These are phyloP conservation scores for Annona cherimola DNA, from an alignment of 164 flowering plant species.

Conservation along the genomic window DNA sequence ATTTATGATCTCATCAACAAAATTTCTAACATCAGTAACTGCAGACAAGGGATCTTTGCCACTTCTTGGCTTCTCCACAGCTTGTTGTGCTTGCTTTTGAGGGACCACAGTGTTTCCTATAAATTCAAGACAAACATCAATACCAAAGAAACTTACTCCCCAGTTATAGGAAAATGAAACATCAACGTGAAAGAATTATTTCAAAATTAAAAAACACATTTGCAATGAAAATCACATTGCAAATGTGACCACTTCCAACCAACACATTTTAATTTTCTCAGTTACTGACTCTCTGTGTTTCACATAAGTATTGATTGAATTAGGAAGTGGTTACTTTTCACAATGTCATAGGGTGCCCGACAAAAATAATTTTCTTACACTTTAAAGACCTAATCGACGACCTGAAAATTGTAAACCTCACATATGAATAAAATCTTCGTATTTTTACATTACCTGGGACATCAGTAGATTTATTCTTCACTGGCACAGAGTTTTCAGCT, in stretches of 20 bases:
- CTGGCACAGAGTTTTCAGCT: constrained; percentile 19
- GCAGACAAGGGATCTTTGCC: constrained; percentile 19
- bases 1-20: constrained; percentile 66
- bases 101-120: constrained; percentile 42
- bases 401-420: neutral
- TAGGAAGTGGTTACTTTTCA: neutral
- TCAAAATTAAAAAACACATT: neutral
- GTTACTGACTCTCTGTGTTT: neutral
- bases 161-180: neutral
- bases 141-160: too few relatives aligned
- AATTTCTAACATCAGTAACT: constrained; percentile 40
- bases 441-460: constrained; percentile 37
- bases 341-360: neutral
- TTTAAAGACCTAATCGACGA: neutral
- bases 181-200: neutral
- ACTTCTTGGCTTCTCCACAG: constrained; percentile 28
- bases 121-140: neutral
- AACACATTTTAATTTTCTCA: neutral
- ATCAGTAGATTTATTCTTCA: constrained; percentile 24
- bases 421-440: neutral
- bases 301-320: neutral
- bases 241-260: too few relatives aligned
- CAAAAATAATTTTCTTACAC: neutral
- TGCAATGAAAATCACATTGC: neutral
- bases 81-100: constrained; percentile 27